These are phyloP conservation scores for Schizochytrium sp. DNA, from an alignment of 108 stramenopile species.

Conservation along the genomic window DNA sequence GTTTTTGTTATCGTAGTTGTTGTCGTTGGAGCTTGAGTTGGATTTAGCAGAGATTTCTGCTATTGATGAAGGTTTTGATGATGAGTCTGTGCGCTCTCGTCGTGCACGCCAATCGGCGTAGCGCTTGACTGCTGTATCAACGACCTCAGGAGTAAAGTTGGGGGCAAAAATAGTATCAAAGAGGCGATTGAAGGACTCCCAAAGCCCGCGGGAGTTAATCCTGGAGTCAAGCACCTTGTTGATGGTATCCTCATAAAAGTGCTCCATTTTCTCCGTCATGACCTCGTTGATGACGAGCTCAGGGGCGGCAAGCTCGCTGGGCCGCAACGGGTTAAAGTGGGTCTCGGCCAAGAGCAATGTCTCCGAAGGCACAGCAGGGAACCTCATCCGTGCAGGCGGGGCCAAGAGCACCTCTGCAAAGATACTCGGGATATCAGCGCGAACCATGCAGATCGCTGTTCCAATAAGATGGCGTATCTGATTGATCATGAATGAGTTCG, in stretches of 20 bases:
- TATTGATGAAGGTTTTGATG: neutral
- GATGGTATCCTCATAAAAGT: neutral
- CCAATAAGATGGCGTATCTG: conserved; percentile 45
- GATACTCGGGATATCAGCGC: neutral
- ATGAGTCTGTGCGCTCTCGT: neutral
- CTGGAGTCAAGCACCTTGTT: neutral
- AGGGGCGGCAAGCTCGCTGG: neutral
- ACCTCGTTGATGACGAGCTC: neutral
- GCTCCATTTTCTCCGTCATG: neutral
- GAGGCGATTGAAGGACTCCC: neutral
- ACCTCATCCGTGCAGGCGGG: conserved; percentile 6
- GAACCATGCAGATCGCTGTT: conserved; percentile 24
- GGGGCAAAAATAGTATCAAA: neutral
- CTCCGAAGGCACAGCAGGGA: conserved; percentile 16
- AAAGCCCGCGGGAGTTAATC: conserved; percentile 6
- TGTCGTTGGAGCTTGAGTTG: neutral
- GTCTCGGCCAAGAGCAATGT: conserved; percentile 18
- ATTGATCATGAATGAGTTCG: conserved; percentile 38
- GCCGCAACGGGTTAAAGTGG: neutral
- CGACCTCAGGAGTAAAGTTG: conserved; percentile 12
- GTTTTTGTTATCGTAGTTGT: too few species aligned
- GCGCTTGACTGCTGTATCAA: neutral
- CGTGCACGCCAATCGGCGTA: neutral
- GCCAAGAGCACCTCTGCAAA: conserved; percentile 38
- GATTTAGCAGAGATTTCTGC: neutral